Percentiles rank a stretch among this genome's conserved stretches.
Conservation (phyloP, 495 filamentous ascomycete genomes). For the Penicillium egyptiacum region DNA sequence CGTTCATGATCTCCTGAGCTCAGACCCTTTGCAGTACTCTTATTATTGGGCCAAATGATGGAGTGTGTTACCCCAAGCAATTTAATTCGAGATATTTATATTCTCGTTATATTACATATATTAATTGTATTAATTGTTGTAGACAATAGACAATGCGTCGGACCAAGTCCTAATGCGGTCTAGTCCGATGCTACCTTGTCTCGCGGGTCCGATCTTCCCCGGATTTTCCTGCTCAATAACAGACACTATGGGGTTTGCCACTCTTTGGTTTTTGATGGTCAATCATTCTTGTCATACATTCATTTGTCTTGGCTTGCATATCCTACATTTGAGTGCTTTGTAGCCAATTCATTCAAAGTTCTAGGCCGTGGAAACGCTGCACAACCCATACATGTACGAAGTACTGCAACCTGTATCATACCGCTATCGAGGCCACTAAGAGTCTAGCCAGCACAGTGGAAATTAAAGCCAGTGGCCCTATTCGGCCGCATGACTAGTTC, state of each 20-base stretch:
- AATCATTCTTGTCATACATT: not conserved
- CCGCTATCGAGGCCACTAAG: not conserved
- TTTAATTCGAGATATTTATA: not conserved
- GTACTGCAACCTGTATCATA: not conserved
- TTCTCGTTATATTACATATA: too few relatives aligned
- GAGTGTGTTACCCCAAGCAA: constrained; percentile 10
- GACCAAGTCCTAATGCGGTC: constrained; percentile 11
- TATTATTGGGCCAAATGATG: not conserved
- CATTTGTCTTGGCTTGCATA: not conserved
- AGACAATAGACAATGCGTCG: constrained; percentile 5
- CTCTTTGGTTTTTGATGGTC: not conserved
- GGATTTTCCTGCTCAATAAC: constrained; percentile 15
- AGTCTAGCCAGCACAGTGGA: constrained; percentile 5
- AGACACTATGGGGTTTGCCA: not conserved
- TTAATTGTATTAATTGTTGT: constrained; percentile 8
- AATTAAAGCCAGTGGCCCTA: not conserved
- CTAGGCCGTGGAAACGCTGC: not conserved
- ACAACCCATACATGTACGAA: constrained; percentile 6
- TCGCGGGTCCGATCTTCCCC: constrained; percentile 15
- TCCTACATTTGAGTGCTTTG: not conserved
- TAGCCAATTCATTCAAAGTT: not conserved
- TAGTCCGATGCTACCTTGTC: constrained; percentile 17
- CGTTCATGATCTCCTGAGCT: constrained; percentile 6
- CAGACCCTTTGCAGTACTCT: not conserved
- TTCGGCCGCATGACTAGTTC: not conserved